Evolutionary conservation across 2,329 filamentous ascomycete species (phyloP).

Genomic region (Capronia americana): DNA sequence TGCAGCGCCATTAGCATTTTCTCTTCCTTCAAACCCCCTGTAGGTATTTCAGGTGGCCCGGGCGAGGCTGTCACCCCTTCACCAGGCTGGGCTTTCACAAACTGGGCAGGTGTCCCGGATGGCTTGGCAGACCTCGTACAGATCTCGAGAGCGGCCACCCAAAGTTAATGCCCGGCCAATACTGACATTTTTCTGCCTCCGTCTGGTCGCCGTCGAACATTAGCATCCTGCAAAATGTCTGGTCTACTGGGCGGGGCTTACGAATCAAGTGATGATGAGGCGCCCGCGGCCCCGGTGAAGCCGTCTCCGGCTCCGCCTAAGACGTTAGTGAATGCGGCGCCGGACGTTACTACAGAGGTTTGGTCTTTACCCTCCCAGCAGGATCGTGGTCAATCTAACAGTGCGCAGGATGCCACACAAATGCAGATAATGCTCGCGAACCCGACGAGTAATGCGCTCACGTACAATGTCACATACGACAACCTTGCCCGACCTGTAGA

Average conservation of each 20-base stretch:
- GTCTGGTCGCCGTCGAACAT: not conserved
- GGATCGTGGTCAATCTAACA: slow-evolving; percentile 41
- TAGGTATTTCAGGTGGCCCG: not conserved
- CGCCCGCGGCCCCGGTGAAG: slow-evolving; percentile 33
- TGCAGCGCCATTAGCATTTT: not conserved
- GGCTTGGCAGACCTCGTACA: slow-evolving; percentile 21
- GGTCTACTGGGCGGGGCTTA: slow-evolving; percentile 54
- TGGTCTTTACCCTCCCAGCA: slow-evolving; percentile 49
- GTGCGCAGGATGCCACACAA: slow-evolving; percentile 55
- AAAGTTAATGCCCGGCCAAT: not conserved
- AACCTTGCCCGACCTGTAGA: slow-evolving; percentile 70
- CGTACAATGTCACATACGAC: slow-evolving; percentile 69
- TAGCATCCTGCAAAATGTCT: slow-evolving; percentile 44
- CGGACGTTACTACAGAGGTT: slow-evolving; percentile 64
- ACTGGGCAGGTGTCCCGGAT: not conserved
- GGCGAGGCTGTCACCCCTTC: slow-evolving; percentile 4
- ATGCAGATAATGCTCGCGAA: slow-evolving; percentile 60
- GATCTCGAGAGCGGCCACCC: not conserved
- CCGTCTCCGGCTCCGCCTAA: slow-evolving; percentile 41
- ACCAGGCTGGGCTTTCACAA: slow-evolving; percentile 5
- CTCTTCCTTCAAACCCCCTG: not conserved
- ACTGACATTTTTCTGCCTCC: not conserved
- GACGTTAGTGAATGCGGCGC: slow-evolving; percentile 56
- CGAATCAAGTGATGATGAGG: slow-evolving; percentile 59
- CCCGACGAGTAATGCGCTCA: slow-evolving; percentile 57